Base-by-base conservation (phyloP, 805 yeast species). In the Scheffersomyces amazonensis region DNA sequence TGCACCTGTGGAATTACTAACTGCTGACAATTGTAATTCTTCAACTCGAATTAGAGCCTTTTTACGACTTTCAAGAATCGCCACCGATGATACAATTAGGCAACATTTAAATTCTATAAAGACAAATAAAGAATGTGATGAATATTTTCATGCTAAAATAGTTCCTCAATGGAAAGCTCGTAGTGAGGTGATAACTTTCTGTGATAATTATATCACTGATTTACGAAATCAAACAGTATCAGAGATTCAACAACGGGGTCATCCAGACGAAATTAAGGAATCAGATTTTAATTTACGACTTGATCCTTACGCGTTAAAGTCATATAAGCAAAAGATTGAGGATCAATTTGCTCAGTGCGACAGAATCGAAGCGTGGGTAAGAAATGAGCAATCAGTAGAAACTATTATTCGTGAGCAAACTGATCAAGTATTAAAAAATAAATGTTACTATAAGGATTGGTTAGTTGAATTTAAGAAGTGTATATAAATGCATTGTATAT, bases 361-460 rank as follows among this genome's bases (percentile, higher is more conserved):
- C 24, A 37, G 50, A 8, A 51, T 69, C 5, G 64, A 62, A 16
- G 52, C 49, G 27, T 69, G 75, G 75, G 56, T 59, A 16, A 42
- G 44, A 3, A 69, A 66, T 42, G 73, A 69, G 43, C 28, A 35
- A 11, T 30, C 46, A 1, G 60, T 69, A 9, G 75, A 69, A 45
- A 9, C 40, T 2, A 69, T 69, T 8, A 40, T 69, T 7, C 41
- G 55, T 16, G 61, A 57, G 31, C 65, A 63, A 39, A 63, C 73
- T 1, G 47, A 48, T 4, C 47, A 42, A 3, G 57, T 62, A 9
- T 50, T 69, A 17, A 62, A 58, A 36, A 66, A 63, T 23, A 64
- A 62, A 44, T 68, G 73, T 45, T 50, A 50, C 39, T 64, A 58
- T 40, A 47, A 48, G 15, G 66, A 68, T 47, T 69, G 73, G 73